Evolutionary conservation across 1,139 yeast species (phyloP).

Genomic region (Protomyces gravidus): DNA sequence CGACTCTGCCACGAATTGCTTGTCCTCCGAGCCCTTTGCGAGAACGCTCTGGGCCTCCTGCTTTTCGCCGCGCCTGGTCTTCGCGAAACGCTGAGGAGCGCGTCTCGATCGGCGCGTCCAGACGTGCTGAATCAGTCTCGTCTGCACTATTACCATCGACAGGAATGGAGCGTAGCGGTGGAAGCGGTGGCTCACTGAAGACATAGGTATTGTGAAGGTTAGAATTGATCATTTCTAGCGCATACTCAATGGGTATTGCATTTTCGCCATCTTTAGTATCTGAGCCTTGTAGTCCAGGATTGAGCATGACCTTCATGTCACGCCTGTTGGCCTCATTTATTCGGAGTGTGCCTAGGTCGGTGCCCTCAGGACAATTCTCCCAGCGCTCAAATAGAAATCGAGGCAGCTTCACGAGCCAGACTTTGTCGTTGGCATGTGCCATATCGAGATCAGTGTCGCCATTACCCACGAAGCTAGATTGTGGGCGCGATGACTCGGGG

Average conservation of each 20-base stretch:
- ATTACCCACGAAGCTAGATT: no score
- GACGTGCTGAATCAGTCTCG: not conserved
- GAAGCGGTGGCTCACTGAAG: conserved; percentile 74
- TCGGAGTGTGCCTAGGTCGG: conserved; percentile 19
- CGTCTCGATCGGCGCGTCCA: conserved; percentile 1
- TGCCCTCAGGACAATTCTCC: conserved; percentile 47
- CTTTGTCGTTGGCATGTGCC: conserved; percentile 47
- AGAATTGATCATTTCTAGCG: conserved; percentile 68
- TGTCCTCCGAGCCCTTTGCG: conserved; percentile 52
- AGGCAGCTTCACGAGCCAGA: conserved; percentile 91
- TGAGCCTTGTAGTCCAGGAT: not conserved
- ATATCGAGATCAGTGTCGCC: conserved; percentile 45
- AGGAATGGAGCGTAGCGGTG: conserved; percentile 27
- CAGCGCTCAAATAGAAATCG: conserved; percentile 78
- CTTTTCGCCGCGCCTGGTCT: not conserved
- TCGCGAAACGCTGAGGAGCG: not conserved
- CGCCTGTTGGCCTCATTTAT: conserved; percentile 22
- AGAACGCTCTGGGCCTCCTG: conserved; percentile 24
- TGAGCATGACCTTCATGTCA: conserved; percentile 26
- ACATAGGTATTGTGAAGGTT: conserved; percentile 76
- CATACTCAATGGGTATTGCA: conserved; percentile 78
- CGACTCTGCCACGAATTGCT: conserved; percentile 75
- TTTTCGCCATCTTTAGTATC: conserved; percentile 32
- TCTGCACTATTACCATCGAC: conserved; percentile 4
- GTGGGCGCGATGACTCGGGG: no score